phyloP scores from a whole-genome alignment of 192 early-diverging fungal genomes.

The Backusella luteola region DNA sequence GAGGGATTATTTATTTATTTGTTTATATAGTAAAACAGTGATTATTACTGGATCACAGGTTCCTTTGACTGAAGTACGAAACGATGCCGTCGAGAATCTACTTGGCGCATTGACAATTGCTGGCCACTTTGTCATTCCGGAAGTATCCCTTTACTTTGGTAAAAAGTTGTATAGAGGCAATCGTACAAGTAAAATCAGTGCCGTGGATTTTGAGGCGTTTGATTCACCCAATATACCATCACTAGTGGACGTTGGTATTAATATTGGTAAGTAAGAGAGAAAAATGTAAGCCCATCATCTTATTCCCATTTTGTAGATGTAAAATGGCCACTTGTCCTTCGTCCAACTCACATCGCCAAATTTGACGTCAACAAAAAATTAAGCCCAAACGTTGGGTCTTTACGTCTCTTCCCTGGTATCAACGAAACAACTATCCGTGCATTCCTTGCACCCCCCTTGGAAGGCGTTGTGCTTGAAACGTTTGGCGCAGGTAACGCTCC shows the following conservation, averaged over 20 bases:
- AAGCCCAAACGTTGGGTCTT: conserved; percentile 82
- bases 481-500: conserved; percentile 98
- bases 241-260: conserved; percentile 94
- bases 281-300: too few species aligned
- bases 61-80: conserved; percentile 94
- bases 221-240: conserved; percentile 87
- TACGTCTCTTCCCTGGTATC: conserved; percentile 95
- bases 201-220: conserved; percentile 83
- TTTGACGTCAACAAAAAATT: conserved; percentile 86
- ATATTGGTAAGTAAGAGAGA: conserved; percentile 61
- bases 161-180: conserved; percentile 95
- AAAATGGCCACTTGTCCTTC: conserved; percentile 82
- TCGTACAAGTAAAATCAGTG: conserved; percentile 74
- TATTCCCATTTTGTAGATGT: conserved; percentile 59
- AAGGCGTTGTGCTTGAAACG: conserved; percentile 92
- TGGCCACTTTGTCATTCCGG: conserved; percentile 96
- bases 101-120: conserved; percentile 96
- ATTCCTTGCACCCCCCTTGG: conserved; percentile 82
- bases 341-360: conserved; percentile 79
- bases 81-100: conserved; percentile 97
- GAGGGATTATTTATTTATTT: conserved; percentile 11
- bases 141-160: conserved; percentile 92
- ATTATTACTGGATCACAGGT: conserved; percentile 98
- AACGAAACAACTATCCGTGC: conserved; percentile 82
- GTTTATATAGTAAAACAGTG: conserved; percentile 77